phyloP scores from a whole-genome alignment of 257 asterid genomes.

The Jacaranda mimosifolia region DNA sequence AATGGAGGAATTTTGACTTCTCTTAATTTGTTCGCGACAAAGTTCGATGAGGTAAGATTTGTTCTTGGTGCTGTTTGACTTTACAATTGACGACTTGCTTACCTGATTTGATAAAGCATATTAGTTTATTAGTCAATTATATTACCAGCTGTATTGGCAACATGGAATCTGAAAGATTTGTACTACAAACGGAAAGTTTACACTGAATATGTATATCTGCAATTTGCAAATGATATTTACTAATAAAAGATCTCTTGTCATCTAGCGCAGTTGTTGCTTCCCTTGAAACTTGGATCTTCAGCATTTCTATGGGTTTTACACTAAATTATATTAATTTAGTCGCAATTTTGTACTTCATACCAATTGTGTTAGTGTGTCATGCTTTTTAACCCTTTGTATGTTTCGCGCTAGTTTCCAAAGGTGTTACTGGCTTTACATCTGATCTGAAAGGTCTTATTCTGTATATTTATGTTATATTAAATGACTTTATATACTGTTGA shows the following conservation, averaged over 20 bases:
- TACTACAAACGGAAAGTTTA: background rate
- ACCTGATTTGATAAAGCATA: background rate
- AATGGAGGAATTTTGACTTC: slow-evolving; percentile 98
- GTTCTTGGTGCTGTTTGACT: background rate
- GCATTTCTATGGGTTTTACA: background rate
- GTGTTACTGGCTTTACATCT: background rate
- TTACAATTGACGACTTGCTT: background rate
- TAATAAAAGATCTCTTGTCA: background rate
- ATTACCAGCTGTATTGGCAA: background rate
- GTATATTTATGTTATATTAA: background rate
- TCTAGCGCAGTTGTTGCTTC: background rate
- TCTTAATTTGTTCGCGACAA: slow-evolving; percentile 83
- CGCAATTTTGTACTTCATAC: background rate
- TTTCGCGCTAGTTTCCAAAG: background rate
- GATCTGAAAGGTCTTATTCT: background rate
- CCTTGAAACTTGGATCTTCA: background rate
- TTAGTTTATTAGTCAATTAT: background rate
- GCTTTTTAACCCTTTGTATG: background rate
- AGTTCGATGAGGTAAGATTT: slow-evolving; percentile 84
- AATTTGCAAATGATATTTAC: background rate
- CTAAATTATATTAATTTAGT: background rate
- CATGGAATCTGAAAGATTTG: background rate
- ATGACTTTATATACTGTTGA: background rate
- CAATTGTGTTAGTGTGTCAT: background rate
- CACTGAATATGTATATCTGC: too few relatives aligned